Evolutionary conservation across 352 stramenopile species (phyloP), one percentile per base, ranked within the genome.

Genomic region (Pilasporangium apinafurcum): DNA sequence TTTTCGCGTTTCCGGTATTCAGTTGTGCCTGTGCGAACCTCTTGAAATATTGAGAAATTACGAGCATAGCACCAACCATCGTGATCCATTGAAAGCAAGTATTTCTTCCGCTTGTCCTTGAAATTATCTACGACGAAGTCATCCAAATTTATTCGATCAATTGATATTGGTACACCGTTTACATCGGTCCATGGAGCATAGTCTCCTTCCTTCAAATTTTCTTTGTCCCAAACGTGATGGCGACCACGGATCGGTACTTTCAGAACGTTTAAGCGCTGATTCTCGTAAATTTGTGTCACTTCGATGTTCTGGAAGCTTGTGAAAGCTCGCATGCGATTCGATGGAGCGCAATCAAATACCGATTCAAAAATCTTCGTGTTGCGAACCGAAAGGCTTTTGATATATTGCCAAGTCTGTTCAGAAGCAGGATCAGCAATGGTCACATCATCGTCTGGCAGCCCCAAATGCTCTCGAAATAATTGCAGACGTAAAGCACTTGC

Each of bases 41-140:
- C 75, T 46, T 93, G 82, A 54, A 94, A 94, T 35, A 91, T 77
- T 3, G 71, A 86, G 21, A 94, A 94, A 44, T 94, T 92, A 28
- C 80, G 79, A 28, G 82, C 80, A 38, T 94, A 94, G 38, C 68
- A 85, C 82, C 82, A 94, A 0, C 79, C 79, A 43, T 94, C 80
- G 51, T 92, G 68, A 49, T 94, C 82, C 74, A 89, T 89, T 2
- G 78, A 84, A 45, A 92, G 88, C 14, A 92, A 34, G 8, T 80
- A 63, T 26, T 88, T 88, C 47, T 83, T 82, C 48, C 77, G 80
- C 54, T 69, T 73, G 59, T 91, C 79, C 52, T 85, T 87, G 42
- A 67, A 74, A 18, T 66, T 72, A 46, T 94, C 82, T 17, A 92
- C 52, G 16, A 88, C 76, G 41, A 84, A 94, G 21, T 94, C 80